Percentiles rank a stretch among this genome's conserved stretches.
phyloP scores from a whole-genome alignment of 1,139 yeast species.

The Kazachstania sp. region DNA sequence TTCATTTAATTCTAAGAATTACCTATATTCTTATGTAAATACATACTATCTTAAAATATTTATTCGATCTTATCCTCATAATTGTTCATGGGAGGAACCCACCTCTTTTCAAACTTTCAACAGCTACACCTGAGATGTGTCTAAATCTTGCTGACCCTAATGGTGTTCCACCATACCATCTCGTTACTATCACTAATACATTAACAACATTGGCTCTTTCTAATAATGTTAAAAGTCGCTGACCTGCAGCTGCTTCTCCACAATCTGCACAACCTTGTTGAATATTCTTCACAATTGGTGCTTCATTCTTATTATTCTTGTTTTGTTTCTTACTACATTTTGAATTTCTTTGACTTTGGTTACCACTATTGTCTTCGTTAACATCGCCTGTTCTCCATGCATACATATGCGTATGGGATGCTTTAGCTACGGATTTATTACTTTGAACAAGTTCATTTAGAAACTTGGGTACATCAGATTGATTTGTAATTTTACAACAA shows the following conservation, averaged over 20 bases:
- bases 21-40: background rate
- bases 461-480: conserved; percentile 36
- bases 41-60: background rate
- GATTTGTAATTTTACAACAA: conserved; percentile 34
- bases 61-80: background rate
- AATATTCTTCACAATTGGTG: conserved; percentile 22
- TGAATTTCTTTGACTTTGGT: conserved; percentile 4
- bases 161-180: conserved; percentile 71
- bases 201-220: conserved; percentile 42
- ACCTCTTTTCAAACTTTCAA: conserved; percentile 34
- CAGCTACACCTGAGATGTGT: conserved; percentile 47
- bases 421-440: conserved; percentile 40
- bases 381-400: conserved; percentile 54
- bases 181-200: conserved; percentile 50
- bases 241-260: conserved; percentile 63
- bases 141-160: conserved; percentile 58
- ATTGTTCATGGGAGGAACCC: conserved; percentile 13
- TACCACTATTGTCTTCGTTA: background rate
- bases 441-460: conserved; percentile 35
- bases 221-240: conserved; percentile 42
- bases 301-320: background rate
- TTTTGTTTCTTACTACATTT: conserved; percentile 10
- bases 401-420: conserved; percentile 58
- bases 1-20: conserved; percentile 36
- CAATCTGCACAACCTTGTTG: conserved; percentile 53